These are phyloP conservation scores for Cercospora sp. DNA, from an alignment of 2,329 filamentous ascomycete species.

Conservation along the genomic window DNA sequence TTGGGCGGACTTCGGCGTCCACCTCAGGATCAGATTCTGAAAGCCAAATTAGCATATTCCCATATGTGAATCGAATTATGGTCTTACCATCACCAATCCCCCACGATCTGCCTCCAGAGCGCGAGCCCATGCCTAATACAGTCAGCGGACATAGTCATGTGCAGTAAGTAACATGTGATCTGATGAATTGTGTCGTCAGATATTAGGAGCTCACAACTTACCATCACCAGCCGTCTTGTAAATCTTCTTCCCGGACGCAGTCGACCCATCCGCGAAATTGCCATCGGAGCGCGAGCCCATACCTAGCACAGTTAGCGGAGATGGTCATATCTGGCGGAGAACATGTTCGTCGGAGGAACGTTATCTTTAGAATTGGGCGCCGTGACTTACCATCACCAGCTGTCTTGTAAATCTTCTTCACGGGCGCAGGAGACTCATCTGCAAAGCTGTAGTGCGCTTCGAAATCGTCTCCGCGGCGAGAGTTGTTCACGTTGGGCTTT, in stretches of 20 bases:
- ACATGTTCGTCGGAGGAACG: too few species aligned
- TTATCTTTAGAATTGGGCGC: too few species aligned
- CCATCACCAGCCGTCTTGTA: conserved; percentile 46
- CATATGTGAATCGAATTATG: neutral
- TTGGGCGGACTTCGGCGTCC: conserved; percentile 31
- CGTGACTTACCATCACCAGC: conserved; percentile 45
- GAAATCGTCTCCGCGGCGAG: conserved; percentile 74
- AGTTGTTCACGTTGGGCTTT: conserved; percentile 71
- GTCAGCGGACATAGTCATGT: neutral
- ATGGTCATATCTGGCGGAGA: neutral
- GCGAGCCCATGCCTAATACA: conserved; percentile 55
- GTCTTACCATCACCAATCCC: conserved; percentile 51
- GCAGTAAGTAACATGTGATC: neutral
- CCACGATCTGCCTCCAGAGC: conserved; percentile 50
- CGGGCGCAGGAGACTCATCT: conserved; percentile 57
- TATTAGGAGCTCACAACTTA: neutral
- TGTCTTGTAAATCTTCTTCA: conserved; percentile 41
- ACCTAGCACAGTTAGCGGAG: neutral
- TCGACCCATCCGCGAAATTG: conserved; percentile 64
- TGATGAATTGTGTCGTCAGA: neutral
- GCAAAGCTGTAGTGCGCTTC: conserved; percentile 73
- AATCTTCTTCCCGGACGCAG: conserved; percentile 46
- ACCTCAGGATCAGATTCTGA: conserved; percentile 47
- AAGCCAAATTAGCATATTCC: conserved; percentile 2
- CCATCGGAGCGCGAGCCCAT: neutral